Base-by-base conservation (phyloP, 2,329 filamentous ascomycete species). In the Cladophialophora carrionii region DNA sequence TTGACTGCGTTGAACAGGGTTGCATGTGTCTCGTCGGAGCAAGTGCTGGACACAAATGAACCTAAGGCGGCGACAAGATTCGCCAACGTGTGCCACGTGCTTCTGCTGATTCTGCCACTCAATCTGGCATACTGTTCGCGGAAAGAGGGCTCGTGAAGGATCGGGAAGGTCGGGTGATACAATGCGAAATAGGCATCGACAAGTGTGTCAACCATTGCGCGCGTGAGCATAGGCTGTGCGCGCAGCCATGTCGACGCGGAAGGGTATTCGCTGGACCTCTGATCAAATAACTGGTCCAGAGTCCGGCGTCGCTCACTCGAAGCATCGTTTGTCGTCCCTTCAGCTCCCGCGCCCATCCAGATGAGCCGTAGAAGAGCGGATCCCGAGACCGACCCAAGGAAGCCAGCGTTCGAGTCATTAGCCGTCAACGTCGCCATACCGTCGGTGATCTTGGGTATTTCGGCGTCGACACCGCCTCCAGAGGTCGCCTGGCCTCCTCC, bases 81-180 rank as follows among this genome's bases (percentile, higher is more conserved):
- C 14, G 61, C 63, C 20, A 70, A 32, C 8, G 65, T 66, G 58
- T 68, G 66, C 61, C 66, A 70, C 29, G 65, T 65, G 43, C 48
- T 64, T 26, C 53, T 37, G n/a, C 56, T 57, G 1, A 66, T 54
- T n/a, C 63, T 65, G 20, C 61, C 55, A 51, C 61, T 62, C 12
- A 65, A 49, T 32, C 56, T 74, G 17, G 76, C 75, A 62, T 80
- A 79, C 37, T 78, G 74, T 62, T 78, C 76, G 24, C 78, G 78
- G 67, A 81, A 81, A 10, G 75, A 72, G 65, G 78, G 75, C 3
- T 82, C 78, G 67, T 85, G 82, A 0, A 86, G 68, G 12, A 86
- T 78, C 0, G 84, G 83, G 55, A 85, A 86, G 61, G 82, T 82
- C 0, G 84, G 83, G 67, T 86, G 84, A 59, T 85, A 85, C 79